Conservation (phyloP, 139 green algal species). For the Coelastrella sp. region DNA sequence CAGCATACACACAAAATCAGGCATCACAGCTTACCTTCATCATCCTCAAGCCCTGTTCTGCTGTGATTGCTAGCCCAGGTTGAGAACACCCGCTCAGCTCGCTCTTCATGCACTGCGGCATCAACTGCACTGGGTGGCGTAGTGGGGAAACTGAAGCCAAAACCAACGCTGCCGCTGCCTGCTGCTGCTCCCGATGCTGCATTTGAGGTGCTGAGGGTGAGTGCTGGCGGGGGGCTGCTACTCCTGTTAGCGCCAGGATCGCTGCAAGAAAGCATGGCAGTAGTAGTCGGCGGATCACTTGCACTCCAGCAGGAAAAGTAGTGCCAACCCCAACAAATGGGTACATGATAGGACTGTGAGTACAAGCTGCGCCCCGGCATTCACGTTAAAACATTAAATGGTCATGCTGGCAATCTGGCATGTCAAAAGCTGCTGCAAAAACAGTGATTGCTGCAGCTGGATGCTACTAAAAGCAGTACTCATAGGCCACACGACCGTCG, state of each 20-base stretch:
- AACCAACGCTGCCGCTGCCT: background rate
- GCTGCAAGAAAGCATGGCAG: background rate
- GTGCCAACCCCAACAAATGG: no score
- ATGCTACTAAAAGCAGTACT: no score
- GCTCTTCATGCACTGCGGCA: constrained; percentile 44
- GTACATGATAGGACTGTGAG: no score
- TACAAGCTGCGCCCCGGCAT: no score
- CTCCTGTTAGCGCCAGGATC: background rate
- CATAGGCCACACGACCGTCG: no score
- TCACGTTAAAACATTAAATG: no score
- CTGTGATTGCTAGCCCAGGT: constrained; percentile 69
- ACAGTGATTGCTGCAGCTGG: no score
- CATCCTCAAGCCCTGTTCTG: constrained; percentile 21
- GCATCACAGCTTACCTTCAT: constrained; percentile 26
- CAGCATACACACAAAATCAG: no score
- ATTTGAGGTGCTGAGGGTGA: background rate
- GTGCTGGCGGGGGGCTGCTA: background rate
- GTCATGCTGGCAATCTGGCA: no score
- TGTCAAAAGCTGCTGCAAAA: no score
- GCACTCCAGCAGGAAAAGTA: no score
- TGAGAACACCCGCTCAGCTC: constrained; percentile 50
- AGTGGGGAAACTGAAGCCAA: constrained; percentile 67
- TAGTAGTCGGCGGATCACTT: no score
- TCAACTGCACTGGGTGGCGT: constrained; percentile 46
- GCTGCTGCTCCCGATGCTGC: constrained; percentile 26